Evolutionary conservation across 495 filamentous ascomycete species (phyloP).

Genomic region (Evernia prunastri): DNA sequence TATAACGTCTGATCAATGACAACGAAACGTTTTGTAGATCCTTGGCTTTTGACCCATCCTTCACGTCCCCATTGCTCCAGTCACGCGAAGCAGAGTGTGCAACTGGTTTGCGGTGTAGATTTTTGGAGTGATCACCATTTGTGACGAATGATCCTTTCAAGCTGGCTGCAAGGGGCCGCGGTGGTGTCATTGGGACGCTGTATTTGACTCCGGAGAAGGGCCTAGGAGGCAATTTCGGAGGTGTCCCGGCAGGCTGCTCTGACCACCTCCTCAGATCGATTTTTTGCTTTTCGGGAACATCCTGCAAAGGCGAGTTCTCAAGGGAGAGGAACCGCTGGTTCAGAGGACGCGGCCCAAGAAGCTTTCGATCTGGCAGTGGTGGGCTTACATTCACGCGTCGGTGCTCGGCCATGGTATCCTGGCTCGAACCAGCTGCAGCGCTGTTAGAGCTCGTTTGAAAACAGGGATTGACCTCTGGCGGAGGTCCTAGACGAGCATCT

Average conservation of each 20-base stretch:
- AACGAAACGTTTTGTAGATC: constrained; percentile 45
- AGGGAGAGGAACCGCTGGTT: constrained; percentile 10
- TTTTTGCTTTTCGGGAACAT: constrained; percentile 14
- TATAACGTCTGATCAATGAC: constrained; percentile 84
- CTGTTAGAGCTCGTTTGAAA: constrained; percentile 5
- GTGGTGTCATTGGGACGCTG: constrained; percentile 26
- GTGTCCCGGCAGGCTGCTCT: constrained; percentile 21
- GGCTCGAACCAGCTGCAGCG: constrained; percentile 17
- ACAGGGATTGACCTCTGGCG: constrained; percentile 10
- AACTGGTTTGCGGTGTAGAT: not conserved
- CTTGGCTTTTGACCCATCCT: not conserved
- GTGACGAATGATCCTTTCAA: not conserved
- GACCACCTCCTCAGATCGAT: constrained; percentile 19
- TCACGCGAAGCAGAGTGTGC: not conserved
- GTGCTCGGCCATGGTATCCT: constrained; percentile 79
- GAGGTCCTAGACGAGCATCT: constrained; percentile 48
- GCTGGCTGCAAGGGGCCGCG: not conserved
- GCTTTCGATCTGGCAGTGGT: constrained; percentile 13
- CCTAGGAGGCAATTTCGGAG: constrained; percentile 33
- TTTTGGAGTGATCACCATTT: not conserved
- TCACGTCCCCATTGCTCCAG: not conserved
- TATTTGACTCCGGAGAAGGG: constrained; percentile 2
- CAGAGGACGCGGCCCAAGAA: constrained; percentile 26
- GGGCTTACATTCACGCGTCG: constrained; percentile 69
- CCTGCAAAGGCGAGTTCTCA: constrained; percentile 4